phyloP scores from a whole-genome alignment of 352 stramenopile species.

The Globisporangium cederbergense region DNA sequence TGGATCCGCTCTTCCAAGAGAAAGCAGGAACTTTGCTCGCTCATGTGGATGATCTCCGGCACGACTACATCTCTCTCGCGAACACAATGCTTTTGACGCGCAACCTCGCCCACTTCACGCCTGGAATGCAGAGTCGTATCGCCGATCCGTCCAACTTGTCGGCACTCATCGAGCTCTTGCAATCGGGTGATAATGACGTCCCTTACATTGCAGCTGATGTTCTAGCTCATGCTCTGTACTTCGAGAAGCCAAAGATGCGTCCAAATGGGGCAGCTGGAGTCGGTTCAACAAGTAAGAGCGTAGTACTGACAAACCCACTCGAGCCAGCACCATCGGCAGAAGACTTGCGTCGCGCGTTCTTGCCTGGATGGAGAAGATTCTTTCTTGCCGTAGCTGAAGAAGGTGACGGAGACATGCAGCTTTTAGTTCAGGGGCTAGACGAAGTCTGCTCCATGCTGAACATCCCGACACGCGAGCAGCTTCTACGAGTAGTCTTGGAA shows the following conservation, averaged over 20 bases:
- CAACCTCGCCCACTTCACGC: slow-evolving; percentile 25
- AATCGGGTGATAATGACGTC: background rate
- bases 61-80: slow-evolving; percentile 15
- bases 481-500: slow-evolving; percentile 8
- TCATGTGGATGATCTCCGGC: background rate
- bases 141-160: slow-evolving; percentile 18
- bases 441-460: slow-evolving; percentile 3
- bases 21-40: slow-evolving; percentile 22
- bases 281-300: background rate
- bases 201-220: slow-evolving; percentile 11
- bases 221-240: slow-evolving; percentile 15
- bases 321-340: background rate
- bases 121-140: slow-evolving; percentile 23
- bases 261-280: background rate
- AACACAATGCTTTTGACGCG: slow-evolving; percentile 28
- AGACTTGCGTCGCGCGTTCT: background rate
- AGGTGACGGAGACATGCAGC: slow-evolving; percentile 8
- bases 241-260: slow-evolving; percentile 7
- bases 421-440: slow-evolving; percentile 9
- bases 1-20: slow-evolving; percentile 29
- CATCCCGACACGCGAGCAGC: background rate
- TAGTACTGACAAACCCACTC: background rate
- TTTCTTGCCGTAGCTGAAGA: background rate
- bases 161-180: slow-evolving; percentile 8
- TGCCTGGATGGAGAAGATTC: slow-evolving; percentile 12